Conservation (phyloP, 2,329 filamentous ascomycete species). For the Chaetomium strumarium region DNA sequence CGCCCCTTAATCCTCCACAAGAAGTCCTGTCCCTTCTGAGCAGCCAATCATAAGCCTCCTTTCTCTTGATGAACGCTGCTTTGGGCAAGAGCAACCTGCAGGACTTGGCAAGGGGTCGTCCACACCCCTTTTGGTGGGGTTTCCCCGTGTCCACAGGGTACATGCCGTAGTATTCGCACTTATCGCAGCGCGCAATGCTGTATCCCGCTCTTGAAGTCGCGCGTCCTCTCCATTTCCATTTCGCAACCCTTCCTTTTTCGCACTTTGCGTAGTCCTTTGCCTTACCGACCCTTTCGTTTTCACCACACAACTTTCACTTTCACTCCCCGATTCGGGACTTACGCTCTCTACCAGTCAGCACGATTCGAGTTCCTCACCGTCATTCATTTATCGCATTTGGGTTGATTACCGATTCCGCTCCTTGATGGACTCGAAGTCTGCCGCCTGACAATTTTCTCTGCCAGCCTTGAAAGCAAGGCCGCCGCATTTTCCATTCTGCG, state of each 20-base stretch:
- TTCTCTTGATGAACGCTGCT: conserved; percentile 15
- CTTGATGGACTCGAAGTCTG: conserved; percentile 4
- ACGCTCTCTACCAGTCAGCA: conserved; percentile 16
- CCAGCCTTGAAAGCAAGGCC: neutral
- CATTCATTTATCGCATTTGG: conserved; percentile 11
- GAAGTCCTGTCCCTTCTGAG: conserved; percentile 3
- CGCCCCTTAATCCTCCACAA: conserved; percentile 17
- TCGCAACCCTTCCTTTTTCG: conserved; percentile 13
- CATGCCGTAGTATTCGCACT: conserved; percentile 2
- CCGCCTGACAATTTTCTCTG: conserved; percentile 1
- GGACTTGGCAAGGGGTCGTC: conserved; percentile 9
- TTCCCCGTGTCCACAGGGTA: conserved; percentile 1
- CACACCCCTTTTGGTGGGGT: conserved; percentile 4
- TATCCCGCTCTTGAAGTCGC: conserved; percentile 5
- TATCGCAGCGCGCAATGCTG: neutral
- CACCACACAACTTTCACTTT: conserved; percentile 14
- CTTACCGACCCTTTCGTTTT: conserved; percentile 7
- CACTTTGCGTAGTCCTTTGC: conserved; percentile 2
- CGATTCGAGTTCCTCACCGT: conserved; percentile 1
- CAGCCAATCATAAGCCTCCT: conserved; percentile 11
- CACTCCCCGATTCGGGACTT: conserved; percentile 5
- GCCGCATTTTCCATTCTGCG: neutral
- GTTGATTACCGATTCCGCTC: conserved; percentile 20
- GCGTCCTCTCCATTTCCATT: conserved; percentile 9
- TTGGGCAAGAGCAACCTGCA: conserved; percentile 16